Evolutionary conservation across 441 rosid genomes (phyloP).

Genomic region (Gossypium schwendimanii): DNA sequence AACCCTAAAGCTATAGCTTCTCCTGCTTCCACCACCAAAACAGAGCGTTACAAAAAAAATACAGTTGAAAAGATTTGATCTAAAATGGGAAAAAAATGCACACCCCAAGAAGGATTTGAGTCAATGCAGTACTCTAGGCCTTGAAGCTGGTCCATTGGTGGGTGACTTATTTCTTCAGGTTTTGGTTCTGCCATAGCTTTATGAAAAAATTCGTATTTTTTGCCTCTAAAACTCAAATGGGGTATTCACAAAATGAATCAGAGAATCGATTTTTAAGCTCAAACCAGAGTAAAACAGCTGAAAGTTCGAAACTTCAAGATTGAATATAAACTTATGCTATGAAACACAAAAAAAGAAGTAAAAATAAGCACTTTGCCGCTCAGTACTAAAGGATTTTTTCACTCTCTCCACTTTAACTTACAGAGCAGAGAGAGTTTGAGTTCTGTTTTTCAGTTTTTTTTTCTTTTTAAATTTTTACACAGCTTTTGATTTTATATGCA

Average conservation of each 20-base stretch:
- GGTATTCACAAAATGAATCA: not conserved
- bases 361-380: constrained; percentile 34
- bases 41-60: not conserved
- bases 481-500: constrained; percentile 11
- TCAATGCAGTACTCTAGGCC: constrained; percentile 97
- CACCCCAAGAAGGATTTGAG: constrained; percentile 99
- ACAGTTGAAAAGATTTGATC: not conserved
- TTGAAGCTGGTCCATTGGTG: constrained; percentile 97
- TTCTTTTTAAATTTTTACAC: not conserved
- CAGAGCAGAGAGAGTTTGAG: constrained; percentile 3
- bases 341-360: not conserved
- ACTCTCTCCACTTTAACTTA: not conserved
- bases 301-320: not conserved
- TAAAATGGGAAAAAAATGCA: not conserved
- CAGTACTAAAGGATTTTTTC: constrained; percentile 17
- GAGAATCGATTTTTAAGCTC: not conserved
- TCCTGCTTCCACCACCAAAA: constrained; percentile 40
- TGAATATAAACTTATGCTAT: not conserved
- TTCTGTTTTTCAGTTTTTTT: not conserved
- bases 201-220: not conserved
- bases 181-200: constrained; percentile 72
- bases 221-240: constrained; percentile 17
- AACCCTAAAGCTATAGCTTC: constrained; percentile 94
- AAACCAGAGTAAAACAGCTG: not conserved
- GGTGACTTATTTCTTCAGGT: constrained; percentile 82